phyloP scores from a whole-genome alignment of 345 rosid species.

The Populus pruinosa region DNA sequence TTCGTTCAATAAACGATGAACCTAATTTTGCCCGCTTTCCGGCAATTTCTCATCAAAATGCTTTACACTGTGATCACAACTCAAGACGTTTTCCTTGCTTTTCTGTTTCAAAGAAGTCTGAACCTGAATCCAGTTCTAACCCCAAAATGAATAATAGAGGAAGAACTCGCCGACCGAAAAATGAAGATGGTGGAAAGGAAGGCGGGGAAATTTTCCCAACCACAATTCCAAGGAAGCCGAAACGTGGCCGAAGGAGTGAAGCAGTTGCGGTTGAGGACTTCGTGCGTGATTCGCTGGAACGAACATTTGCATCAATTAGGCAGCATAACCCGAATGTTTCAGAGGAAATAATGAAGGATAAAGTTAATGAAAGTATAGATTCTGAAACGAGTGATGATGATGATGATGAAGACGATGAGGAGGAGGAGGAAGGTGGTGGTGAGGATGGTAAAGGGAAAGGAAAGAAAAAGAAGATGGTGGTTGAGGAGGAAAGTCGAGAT shows the following conservation, averaged over 20 bases:
- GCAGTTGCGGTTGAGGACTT: slow-evolving; percentile 81
- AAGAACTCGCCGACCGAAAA: slow-evolving; percentile 14
- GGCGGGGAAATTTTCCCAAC: slow-evolving; percentile 34
- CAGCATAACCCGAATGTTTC: slow-evolving; percentile 49
- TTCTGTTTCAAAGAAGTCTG: slow-evolving; percentile 44
- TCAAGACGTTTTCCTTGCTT: slow-evolving; percentile 23
- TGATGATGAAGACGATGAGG: slow-evolving; percentile 8
- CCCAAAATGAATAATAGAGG: slow-evolving; percentile 24
- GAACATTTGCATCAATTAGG: slow-evolving; percentile 61
- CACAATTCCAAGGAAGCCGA: slow-evolving; percentile 50
- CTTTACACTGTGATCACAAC: not conserved
- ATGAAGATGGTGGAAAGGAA: slow-evolving; percentile 17
- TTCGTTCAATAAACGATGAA: slow-evolving; percentile 3
- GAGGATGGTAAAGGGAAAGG: slow-evolving; percentile 15
- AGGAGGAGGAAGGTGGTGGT: slow-evolving; percentile 9
- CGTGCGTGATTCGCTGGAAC: slow-evolving; percentile 60
- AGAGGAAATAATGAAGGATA: slow-evolving; percentile 52
- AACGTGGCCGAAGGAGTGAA: slow-evolving; percentile 78
- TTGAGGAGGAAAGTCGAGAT: slow-evolving; percentile 71
- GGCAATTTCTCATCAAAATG: slow-evolving; percentile 2
- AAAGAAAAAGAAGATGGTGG: slow-evolving; percentile 49
- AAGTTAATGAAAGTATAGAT: slow-evolving; percentile 27
- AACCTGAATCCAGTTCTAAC: slow-evolving; percentile 35
- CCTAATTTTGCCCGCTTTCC: not conserved
- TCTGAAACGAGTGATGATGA: slow-evolving; percentile 29